A percentile compares a stretch with the other conserved stretches of the same genome.
Conservation (phyloP, 2,329 filamentous ascomycete genomes). For the Epichloe festucae region DNA sequence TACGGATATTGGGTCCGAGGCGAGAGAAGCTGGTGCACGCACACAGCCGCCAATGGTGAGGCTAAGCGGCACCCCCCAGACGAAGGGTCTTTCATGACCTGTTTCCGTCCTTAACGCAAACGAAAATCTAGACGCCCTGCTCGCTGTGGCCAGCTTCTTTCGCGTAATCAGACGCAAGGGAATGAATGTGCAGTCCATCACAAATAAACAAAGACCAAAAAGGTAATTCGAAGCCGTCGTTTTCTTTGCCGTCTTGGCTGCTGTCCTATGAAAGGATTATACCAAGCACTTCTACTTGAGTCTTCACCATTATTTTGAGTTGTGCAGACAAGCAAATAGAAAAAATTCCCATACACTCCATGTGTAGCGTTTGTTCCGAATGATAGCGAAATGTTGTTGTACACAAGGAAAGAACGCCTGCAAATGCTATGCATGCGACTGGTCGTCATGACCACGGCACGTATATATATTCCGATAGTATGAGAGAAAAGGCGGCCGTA, state of each 20-base stretch:
- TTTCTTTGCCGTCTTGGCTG: too few relatives aligned
- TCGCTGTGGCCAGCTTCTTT: conserved; percentile 10
- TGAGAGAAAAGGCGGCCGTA: neutral
- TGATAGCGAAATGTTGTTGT: neutral
- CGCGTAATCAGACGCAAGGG: neutral
- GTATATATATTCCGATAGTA: neutral
- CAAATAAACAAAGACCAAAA: neutral
- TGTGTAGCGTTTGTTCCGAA: neutral
- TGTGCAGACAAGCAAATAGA: neutral
- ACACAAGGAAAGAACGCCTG: conserved; percentile 2
- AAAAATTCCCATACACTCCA: neutral
- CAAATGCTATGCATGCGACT: conserved; percentile 4
- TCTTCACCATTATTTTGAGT: neutral
- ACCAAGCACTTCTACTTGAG: too few relatives aligned
- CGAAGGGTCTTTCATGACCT: too few relatives aligned
- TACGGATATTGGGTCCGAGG: neutral
- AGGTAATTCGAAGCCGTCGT: neutral
- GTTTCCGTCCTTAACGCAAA: neutral
- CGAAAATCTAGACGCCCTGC: conserved; percentile 4
- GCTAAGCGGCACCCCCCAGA: too few relatives aligned
- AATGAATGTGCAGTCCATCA: neutral
- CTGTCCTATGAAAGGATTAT: too few relatives aligned
- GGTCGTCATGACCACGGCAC: neutral
- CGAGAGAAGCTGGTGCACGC: neutral
- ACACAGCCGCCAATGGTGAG: neutral